Evolutionary conservation across 2,329 filamentous ascomycete species (phyloP).

Genomic region (Colletotrichum tabaci): DNA sequence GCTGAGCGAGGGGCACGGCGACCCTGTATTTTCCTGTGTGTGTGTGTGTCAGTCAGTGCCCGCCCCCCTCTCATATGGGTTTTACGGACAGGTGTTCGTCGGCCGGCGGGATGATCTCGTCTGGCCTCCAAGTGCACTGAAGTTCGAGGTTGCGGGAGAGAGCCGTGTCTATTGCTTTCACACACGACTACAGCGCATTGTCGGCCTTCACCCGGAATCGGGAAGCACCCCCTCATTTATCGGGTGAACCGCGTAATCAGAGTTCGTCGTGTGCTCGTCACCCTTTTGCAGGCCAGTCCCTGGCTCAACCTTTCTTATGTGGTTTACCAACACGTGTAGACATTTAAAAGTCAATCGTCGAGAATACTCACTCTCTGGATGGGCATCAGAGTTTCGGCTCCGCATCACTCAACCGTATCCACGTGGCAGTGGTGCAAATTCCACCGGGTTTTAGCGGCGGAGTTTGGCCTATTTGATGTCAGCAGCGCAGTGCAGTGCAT

Average conservation of each 20-base stretch:
- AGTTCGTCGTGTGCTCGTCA: conserved; percentile 15
- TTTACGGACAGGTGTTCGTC: neutral
- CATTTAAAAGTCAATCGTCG: too few relatives aligned
- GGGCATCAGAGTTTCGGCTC: neutral
- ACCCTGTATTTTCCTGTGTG: neutral
- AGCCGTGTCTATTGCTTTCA: neutral
- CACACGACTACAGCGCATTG: too few relatives aligned
- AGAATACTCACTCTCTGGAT: neutral
- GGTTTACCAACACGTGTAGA: too few relatives aligned
- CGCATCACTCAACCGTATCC: conserved; percentile 15
- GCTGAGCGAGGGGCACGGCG: neutral
- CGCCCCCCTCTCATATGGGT: too few relatives aligned
- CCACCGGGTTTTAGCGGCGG: neutral
- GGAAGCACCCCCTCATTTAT: neutral
- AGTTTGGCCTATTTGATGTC: too few relatives aligned
- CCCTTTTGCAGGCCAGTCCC: conserved; percentile 8
- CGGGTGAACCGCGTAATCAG: conserved; percentile 28
- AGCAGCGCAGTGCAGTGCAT: too few relatives aligned
- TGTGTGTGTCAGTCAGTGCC: neutral
- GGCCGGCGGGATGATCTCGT: neutral
- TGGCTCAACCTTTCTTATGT: neutral
- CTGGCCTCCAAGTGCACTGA: neutral
- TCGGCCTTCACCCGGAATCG: neutral
- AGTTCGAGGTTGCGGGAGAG: too few relatives aligned
- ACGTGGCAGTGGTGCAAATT: conserved; percentile 23